Conservation (phyloP, 257 asterid genomes). For the Nyctanthes arbortristis region DNA sequence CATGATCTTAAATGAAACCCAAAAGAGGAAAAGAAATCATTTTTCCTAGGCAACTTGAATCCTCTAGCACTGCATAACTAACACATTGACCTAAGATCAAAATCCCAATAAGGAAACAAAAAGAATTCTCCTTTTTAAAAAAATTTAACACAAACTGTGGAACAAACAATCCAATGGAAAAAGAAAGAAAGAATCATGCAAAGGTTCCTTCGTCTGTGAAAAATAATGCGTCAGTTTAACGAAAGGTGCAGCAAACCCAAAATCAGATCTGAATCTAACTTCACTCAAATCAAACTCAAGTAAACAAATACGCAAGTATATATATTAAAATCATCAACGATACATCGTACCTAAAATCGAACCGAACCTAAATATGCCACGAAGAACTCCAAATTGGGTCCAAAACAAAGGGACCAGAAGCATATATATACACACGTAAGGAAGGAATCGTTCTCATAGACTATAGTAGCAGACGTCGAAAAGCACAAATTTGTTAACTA, state of each 20-base stretch:
- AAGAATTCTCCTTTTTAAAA: slow-evolving; percentile 16
- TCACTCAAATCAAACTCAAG: neutral
- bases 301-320: neutral
- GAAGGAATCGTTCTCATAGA: neutral
- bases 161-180: too few relatives aligned
- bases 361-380: neutral
- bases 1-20: neutral
- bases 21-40: neutral
- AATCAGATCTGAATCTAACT: slow-evolving; percentile 13
- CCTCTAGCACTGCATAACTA: neutral
- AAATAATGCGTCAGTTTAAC: slow-evolving; percentile 6
- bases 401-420: neutral
- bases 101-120: neutral
- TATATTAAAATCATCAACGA: neutral
- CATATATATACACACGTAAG: neutral
- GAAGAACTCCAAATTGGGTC: neutral
- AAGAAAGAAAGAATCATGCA: slow-evolving; percentile 8
- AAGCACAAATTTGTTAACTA: too few relatives aligned
- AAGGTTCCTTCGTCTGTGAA: neutral
- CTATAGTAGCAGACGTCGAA: neutral
- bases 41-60: neutral
- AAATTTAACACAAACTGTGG: neutral
- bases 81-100: slow-evolving; percentile 14
- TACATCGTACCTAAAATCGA: neutral
- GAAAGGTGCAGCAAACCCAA: slow-evolving; percentile 11